Percentiles rank a stretch among this genome's conserved stretches.
Evolutionary conservation across 2,329 filamentous ascomycete genomes (phyloP).

Genomic region (Phialemonium atrogriseum): DNA sequence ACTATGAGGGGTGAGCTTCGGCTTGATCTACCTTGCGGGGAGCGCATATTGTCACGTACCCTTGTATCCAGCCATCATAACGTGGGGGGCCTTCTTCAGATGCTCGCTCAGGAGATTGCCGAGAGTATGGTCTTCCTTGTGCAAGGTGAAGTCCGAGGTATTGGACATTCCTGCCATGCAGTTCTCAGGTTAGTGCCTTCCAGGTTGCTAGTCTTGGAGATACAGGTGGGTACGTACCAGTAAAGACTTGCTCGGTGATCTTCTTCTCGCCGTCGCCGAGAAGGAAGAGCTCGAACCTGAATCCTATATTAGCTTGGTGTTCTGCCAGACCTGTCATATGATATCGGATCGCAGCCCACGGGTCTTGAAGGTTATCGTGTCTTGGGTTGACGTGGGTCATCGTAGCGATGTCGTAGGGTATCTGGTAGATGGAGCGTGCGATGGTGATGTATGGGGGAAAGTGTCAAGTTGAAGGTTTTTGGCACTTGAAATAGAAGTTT

Average conservation of each 20-base stretch:
- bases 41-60: constrained; percentile 35
- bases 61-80: constrained; percentile 90
- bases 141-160: constrained; percentile 89
- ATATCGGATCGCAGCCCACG: constrained; percentile 6
- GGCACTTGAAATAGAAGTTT: too few species aligned
- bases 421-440: too few species aligned
- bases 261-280: constrained; percentile 87
- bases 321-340: background rate
- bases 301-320: constrained; percentile 11
- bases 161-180: constrained; percentile 61
- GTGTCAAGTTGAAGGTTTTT: too few species aligned
- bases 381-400: constrained; percentile 2
- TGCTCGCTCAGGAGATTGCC: constrained; percentile 83
- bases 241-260: constrained; percentile 80
- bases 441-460: too few species aligned
- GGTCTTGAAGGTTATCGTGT: constrained; percentile 1
- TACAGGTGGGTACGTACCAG: constrained; percentile 52
- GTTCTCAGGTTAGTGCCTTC: constrained; percentile 4
- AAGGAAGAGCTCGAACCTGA: constrained; percentile 88
- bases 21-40: too few species aligned
- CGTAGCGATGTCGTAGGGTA: too few species aligned
- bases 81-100: constrained; percentile 74
- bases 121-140: constrained; percentile 95
- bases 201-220: background rate
- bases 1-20: constrained; percentile 36